Evolutionary conservation across 352 stramenopile genomes (phyloP).

Genomic region (Pythium brassicae): DNA sequence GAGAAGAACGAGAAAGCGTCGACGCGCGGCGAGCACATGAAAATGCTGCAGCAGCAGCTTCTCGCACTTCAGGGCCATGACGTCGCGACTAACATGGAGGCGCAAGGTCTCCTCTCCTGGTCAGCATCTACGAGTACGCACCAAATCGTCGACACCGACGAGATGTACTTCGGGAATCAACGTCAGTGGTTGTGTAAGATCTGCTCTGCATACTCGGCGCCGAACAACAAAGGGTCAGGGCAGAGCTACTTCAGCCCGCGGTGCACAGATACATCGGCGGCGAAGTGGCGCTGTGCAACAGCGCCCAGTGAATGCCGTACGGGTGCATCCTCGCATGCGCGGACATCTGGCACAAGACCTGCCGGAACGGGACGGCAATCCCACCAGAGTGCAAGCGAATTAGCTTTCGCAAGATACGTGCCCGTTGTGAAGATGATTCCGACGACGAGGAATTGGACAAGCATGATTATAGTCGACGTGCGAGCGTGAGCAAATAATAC

Average conservation of each 20-base stretch:
- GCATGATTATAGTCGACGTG: too few relatives aligned
- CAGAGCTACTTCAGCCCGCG: background rate
- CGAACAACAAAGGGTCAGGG: background rate
- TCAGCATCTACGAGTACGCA: background rate
- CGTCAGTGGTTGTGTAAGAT: background rate
- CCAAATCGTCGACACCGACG: background rate
- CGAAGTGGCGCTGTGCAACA: constrained; percentile 1
- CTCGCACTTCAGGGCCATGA: background rate
- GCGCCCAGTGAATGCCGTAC: background rate
- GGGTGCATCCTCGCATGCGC: background rate
- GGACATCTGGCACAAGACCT: too few relatives aligned
- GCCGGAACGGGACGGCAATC: too few relatives aligned
- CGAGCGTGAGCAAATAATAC: too few relatives aligned
- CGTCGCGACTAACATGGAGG: background rate
- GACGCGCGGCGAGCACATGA: background rate
- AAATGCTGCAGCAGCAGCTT: background rate
- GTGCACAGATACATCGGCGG: background rate
- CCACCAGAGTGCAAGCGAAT: too few relatives aligned
- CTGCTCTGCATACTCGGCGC: background rate
- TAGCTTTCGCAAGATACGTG: too few relatives aligned
- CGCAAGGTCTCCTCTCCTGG: background rate
- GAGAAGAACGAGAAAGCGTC: background rate
- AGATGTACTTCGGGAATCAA: background rate
- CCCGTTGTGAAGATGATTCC: too few relatives aligned
- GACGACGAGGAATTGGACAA: too few relatives aligned